A percentile compares a stretch with the other conserved stretches of the same genome.
Evolutionary conservation across 129 eudicot genomes (phyloP).

Genomic region (Apium graveolens): DNA sequence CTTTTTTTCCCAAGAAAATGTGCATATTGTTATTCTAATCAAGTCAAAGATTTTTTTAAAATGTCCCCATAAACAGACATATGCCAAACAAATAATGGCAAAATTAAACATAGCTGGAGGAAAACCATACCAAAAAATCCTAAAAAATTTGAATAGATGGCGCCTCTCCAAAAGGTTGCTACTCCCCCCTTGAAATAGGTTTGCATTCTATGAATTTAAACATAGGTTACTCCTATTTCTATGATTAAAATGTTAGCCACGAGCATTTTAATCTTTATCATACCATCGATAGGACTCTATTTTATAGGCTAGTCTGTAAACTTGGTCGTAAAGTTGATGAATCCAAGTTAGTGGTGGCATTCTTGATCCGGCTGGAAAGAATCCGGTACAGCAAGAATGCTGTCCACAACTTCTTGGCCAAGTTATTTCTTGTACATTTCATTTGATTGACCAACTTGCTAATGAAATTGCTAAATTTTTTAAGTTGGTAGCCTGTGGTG

Average conservation of each 20-base stretch:
- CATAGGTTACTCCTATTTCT: not conserved
- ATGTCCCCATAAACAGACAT: too few species aligned
- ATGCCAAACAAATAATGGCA: too few species aligned
- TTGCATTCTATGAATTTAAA: not conserved
- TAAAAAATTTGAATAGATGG: too few species aligned
- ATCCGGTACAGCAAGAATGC: conserved; percentile 6
- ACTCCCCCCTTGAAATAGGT: too few species aligned
- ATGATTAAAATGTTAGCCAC: not conserved
- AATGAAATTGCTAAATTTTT: conserved; percentile 18
- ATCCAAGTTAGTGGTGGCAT: conserved; percentile 12
- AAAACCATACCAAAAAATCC: too few species aligned
- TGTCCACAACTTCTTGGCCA: too few species aligned
- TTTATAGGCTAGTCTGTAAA: not conserved
- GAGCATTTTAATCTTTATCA: not conserved
- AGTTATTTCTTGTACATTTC: not conserved
- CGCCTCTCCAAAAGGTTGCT: too few species aligned
- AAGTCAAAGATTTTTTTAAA: too few species aligned
- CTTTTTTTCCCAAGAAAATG: too few species aligned
- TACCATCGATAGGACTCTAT: not conserved
- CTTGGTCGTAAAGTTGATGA: not conserved
- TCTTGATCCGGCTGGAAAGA: conserved; percentile 28
- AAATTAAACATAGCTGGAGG: too few species aligned
- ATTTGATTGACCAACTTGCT: conserved; percentile 8
- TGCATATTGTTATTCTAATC: too few species aligned
- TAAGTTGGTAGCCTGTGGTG: too few species aligned